Evolutionary conservation across 805 yeast genomes (phyloP), one percentile per base, ranked within the genome.

Genomic region (Candida mattraensis): DNA sequence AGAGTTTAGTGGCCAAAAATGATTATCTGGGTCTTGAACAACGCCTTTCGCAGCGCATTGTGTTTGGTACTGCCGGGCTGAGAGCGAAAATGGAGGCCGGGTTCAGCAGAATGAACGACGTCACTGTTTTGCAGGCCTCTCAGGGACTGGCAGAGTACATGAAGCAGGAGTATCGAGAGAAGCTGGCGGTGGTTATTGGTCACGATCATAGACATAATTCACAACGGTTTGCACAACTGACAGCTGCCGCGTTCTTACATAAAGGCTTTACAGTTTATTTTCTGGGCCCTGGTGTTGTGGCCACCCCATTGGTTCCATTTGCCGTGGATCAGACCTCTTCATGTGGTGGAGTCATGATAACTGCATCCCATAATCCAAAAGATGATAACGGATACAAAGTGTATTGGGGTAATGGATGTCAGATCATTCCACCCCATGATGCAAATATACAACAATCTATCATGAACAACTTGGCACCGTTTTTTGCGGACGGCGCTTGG

Each of bases 41-140:
- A 24, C 67, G 83, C 33, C 65, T 87, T 19, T 53, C 72, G 28
- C 48, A 53, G n/a, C 62, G 96, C 35, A 81, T 89, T 18, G 65
- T 78, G 9, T 91, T 91, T 60, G 98, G 98, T 0, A 91, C 98
- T 0, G 96, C 98, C 3, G 98, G 97, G 0, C 72, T 93, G 30
- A 68, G 99, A 18, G 76, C 95, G 2, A 65, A 70, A 15, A 88
- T 93, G 96, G 89, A 80, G 43, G 87, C 96, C 0, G 98, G 99
- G 0, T 88, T 85, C 55, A 74, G 78, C 34, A 75, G 88, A 48
- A 84, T 93, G 91, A 91, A 93, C 59, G 83, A 82, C 44, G 81
- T 91, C 12, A 87, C 96, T 0, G 83, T 91, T 1, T 54, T 87
- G 28, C 98, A 91, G 63, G 89, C 98, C 0, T 79, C 96, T 0